These are phyloP conservation scores for Penicillium sp. DNA, from an alignment of 2,329 filamentous ascomycete genomes.

Conservation along the genomic window DNA sequence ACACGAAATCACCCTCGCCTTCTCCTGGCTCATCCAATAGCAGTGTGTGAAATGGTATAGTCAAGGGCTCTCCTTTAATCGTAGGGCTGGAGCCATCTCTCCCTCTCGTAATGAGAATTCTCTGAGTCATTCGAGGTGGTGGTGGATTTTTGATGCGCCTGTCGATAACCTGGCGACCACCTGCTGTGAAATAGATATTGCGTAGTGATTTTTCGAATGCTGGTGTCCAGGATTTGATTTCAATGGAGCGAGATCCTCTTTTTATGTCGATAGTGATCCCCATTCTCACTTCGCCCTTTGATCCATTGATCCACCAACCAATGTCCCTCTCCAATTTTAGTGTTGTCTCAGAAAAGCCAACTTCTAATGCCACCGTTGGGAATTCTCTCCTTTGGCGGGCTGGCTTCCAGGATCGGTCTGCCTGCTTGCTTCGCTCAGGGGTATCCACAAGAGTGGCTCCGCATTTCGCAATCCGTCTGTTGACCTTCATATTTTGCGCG, in stretches of 20 bases:
- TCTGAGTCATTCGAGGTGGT: background rate
- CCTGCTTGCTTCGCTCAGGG: background rate
- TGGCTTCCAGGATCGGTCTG: background rate
- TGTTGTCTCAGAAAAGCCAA: background rate
- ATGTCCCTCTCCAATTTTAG: background rate
- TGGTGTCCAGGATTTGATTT: background rate
- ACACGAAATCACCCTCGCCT: background rate
- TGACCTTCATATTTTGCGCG: background rate
- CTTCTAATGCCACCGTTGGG: background rate
- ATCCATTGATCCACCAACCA: background rate
- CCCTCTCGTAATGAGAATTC: background rate
- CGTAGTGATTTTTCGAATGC: background rate
- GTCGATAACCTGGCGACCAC: background rate
- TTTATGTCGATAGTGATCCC: background rate
- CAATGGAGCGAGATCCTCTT: background rate
- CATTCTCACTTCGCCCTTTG: background rate
- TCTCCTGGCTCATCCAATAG: background rate
- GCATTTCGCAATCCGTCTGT: background rate
- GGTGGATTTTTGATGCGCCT: background rate
- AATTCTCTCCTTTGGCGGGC: background rate
- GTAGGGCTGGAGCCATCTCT: background rate
- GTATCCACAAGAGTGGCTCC: background rate
- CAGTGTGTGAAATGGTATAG: background rate
- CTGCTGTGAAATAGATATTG: background rate
- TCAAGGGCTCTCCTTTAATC: background rate